Conservation (phyloP, 768 basidiomycete genomes). For the Pilatotrama ljubarskyi region DNA sequence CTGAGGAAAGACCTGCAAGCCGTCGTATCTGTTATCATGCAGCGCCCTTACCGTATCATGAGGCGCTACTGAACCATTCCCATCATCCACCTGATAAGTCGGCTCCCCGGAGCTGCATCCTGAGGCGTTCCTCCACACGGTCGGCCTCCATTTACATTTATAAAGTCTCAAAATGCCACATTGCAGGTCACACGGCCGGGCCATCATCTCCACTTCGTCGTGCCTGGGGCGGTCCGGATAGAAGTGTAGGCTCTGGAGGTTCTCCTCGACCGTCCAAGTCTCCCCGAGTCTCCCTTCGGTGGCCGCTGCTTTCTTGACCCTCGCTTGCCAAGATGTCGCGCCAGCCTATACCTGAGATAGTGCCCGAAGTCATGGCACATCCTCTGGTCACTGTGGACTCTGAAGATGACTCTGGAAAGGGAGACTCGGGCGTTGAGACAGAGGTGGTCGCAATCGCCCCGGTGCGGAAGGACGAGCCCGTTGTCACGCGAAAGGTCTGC, state of each 20-base stretch:
- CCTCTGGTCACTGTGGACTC: conserved; percentile 5
- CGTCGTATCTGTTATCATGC: no score
- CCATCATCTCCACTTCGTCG: background rate
- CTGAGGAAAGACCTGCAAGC: no score
- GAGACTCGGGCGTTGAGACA: background rate
- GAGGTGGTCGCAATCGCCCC: conserved; percentile 16
- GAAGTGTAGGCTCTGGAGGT: background rate
- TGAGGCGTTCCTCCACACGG: conserved; percentile 8
- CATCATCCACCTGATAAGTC: conserved; percentile 22
- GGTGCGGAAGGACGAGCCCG: conserved; percentile 50
- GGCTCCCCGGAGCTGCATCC: conserved; percentile 5
- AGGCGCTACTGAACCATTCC: background rate
- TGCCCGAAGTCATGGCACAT: background rate
- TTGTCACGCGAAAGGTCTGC: conserved; percentile 56
- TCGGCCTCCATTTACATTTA: background rate
- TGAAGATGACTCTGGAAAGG: conserved; percentile 10
- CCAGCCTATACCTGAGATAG: conserved; percentile 11
- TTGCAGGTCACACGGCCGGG: conserved; percentile 2
- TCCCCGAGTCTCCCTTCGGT: background rate
- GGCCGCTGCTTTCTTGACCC: background rate
- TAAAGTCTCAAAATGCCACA: background rate
- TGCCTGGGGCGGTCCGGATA: background rate
- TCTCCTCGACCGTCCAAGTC: background rate
- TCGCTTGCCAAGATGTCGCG: conserved; percentile 11
- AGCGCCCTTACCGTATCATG: background rate